Percentiles rank a stretch among this genome's conserved stretches.
Conservation (phyloP, 768 basidiomycete species). For the Termitomyces sp. region DNA sequence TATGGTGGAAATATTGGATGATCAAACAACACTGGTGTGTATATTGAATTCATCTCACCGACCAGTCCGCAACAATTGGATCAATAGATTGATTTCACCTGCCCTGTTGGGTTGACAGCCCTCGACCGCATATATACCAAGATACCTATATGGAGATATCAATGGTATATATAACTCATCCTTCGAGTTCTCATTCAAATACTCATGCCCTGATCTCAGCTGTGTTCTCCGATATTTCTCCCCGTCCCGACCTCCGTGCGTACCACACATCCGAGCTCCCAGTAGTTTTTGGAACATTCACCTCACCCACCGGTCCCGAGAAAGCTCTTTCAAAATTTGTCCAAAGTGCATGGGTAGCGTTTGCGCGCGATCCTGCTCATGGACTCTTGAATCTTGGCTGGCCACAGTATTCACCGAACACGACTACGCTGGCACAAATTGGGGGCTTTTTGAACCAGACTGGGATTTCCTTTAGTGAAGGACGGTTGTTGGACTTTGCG, state of each 20-base stretch:
- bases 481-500: conserved; percentile 6
- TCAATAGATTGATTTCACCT: conserved; percentile 10
- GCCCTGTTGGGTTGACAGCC: conserved; percentile 3
- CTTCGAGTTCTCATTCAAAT: not conserved
- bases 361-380: conserved; percentile 31
- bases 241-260: conserved; percentile 27
- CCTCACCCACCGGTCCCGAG: conserved; percentile 15
- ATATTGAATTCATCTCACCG: not conserved
- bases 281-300: conserved; percentile 30
- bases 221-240: conserved; percentile 31
- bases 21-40: conserved; percentile 4
- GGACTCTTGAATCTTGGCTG: conserved; percentile 21
- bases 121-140: conserved; percentile 1
- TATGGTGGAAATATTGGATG: conserved; percentile 4
- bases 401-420: conserved; percentile 15
- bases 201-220: conserved; percentile 14
- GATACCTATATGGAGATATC: conserved; percentile 14
- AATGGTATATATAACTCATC: conserved; percentile 8
- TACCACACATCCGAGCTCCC: conserved; percentile 35
- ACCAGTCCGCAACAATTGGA: too few relatives aligned
- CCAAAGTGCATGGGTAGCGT: conserved; percentile 35
- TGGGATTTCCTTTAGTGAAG: not conserved
- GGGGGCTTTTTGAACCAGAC: conserved; percentile 10
- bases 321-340: conserved; percentile 28
- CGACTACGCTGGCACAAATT: conserved; percentile 7